Percentiles rank a stretch among this genome's conserved stretches.
Conservation (phyloP, 2,329 filamentous ascomycete genomes). For the Botrytis fragariae region DNA sequence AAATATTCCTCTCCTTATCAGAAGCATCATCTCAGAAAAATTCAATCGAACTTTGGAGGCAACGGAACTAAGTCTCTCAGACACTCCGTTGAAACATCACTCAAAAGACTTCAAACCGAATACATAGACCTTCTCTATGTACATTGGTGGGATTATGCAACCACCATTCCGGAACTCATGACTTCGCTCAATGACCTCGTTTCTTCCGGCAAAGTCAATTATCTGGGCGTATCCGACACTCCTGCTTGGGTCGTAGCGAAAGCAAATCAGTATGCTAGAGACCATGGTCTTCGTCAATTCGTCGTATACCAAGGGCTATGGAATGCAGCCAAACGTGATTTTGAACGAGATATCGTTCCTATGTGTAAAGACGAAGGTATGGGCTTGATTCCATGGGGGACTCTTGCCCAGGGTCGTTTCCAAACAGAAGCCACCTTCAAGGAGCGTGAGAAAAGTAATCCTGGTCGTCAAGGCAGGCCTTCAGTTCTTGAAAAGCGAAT, state of each 20-base stretch:
- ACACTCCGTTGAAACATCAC: conserved; percentile 53
- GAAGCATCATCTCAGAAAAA: background rate
- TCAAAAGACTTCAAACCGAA: conserved; percentile 50
- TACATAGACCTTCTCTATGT: conserved; percentile 61
- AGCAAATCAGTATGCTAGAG: conserved; percentile 50
- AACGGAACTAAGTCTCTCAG: background rate
- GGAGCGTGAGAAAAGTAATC: background rate
- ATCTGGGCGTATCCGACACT: conserved; percentile 50
- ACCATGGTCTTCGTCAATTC: conserved; percentile 53
- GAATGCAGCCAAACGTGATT: conserved; percentile 55
- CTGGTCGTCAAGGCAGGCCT: background rate
- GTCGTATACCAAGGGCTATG: conserved; percentile 55
- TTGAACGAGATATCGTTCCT: conserved; percentile 46
- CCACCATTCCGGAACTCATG: conserved; percentile 57
- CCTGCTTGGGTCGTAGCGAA: conserved; percentile 47
- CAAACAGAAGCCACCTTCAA: background rate
- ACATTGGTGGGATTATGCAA: conserved; percentile 52
- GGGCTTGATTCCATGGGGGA: conserved; percentile 39
- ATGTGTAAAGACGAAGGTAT: conserved; percentile 44
- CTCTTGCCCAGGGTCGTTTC: background rate
- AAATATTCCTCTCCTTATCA: conserved; percentile 46
- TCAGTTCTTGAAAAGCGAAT: background rate
- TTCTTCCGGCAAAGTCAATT: conserved; percentile 53
- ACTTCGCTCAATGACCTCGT: conserved; percentile 57
- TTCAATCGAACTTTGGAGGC: background rate